Conservation (phyloP, 2,329 filamentous ascomycete genomes). For the Paraphoma sp. region DNA sequence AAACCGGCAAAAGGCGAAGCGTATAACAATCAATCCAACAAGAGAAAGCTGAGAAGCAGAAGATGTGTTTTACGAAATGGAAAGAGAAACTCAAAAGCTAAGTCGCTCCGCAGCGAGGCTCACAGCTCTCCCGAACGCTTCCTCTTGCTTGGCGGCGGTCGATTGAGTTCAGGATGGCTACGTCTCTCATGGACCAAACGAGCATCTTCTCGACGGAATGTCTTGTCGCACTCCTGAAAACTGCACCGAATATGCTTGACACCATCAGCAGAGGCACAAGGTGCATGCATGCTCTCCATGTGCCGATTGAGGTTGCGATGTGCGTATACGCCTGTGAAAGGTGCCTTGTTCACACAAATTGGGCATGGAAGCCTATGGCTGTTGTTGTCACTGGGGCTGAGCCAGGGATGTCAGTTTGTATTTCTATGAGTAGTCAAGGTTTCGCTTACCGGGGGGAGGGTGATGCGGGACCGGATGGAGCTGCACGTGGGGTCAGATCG, state of each 20-base stretch:
- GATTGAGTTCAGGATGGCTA: constrained; percentile 9
- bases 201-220: constrained; percentile 6
- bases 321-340: constrained; percentile 2
- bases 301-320: constrained; percentile 6
- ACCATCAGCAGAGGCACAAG: background rate
- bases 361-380: background rate
- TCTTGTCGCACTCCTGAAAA: background rate
- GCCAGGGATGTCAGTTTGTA: background rate
- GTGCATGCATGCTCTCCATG: constrained; percentile 3
- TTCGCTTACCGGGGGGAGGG: background rate
- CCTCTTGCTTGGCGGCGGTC: constrained; percentile 5
- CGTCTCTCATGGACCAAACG: constrained; percentile 4
- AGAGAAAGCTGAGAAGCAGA: too few species aligned
- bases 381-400: background rate
- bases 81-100: background rate
- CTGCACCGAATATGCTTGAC: constrained; percentile 4
- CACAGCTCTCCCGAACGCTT: constrained; percentile 3
- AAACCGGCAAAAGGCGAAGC: too few species aligned
- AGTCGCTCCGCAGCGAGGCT: background rate
- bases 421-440: background rate
- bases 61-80: background rate
- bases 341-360: constrained; percentile 1
- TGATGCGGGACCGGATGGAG: background rate
- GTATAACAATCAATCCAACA: too few species aligned
- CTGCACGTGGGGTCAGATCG: background rate